Evolutionary conservation across 1,284 basidiomycete genomes (phyloP), one percentile per base, ranked within the genome.

Genomic region (Papiliotrema nemorosa): DNA sequence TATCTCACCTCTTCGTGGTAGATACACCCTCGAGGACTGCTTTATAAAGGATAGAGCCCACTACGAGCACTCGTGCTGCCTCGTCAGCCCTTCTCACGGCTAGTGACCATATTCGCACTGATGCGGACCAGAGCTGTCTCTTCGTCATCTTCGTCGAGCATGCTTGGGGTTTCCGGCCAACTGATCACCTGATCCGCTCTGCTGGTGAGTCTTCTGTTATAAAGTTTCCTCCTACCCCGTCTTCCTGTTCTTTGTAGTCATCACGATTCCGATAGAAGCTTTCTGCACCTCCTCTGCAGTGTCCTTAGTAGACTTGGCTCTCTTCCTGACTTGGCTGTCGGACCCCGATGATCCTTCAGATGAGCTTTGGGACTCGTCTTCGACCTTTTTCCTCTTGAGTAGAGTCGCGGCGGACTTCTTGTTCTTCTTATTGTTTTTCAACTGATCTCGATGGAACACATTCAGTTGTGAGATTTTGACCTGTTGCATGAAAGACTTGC

Each of bases 41-140:
- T 44, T 71, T 64, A 45, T 70, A 63, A 13, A 71, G 49, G 16
- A 66, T 48, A 0, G 60, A 54, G 0, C 64, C 63, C 2, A 68
- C 52, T 16, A 55, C 44, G 6, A 69, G 25, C 12, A 70, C 46
- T n/a, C 63, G 59, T 0, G 61, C 70, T 73, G 51, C 43, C 12
- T 14, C 31, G 45, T 47, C 44, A 43, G 13, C 25, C 24, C 16
- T 14, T 2, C 29, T 36, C 45, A 35, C 29, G 39, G 20, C n/a
- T n/a, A 20, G 2, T 25, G 22, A 5, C 20, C 13, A 20, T 18
- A 14, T 41, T 52, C 21, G 53, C 35, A 20, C 5, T 14, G 16
- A 36, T 5, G 20, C 16, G 10, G n/a, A 26, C 24, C 16, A 64
- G 27, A 5, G 60, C 49, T 1, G 57, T 25, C 20, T 52, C 43